Conservation (phyloP, 805 yeast genomes). For the Zygosaccharomyces bisporus region DNA sequence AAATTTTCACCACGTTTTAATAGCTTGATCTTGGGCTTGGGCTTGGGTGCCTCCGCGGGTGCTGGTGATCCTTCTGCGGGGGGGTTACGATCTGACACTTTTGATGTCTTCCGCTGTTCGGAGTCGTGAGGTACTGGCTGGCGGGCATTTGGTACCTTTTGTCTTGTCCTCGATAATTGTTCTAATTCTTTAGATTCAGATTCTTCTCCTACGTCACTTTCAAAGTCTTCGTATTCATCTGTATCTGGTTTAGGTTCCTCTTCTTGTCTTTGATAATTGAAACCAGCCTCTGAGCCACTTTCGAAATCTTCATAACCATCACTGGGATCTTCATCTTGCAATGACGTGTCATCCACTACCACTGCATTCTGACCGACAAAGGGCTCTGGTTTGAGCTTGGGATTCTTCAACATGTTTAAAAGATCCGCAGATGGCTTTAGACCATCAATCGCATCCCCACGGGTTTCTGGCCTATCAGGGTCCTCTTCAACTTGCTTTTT, state of each 20-base stretch:
- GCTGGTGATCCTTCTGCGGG: slow-evolving; percentile 11
- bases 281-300: slow-evolving; percentile 18
- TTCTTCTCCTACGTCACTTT: slow-evolving; percentile 28
- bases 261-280: slow-evolving; percentile 10
- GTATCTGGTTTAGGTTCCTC: slow-evolving; percentile 14
- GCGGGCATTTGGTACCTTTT: slow-evolving; percentile 1
- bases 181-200: slow-evolving; percentile 18
- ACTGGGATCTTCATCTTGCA: slow-evolving; percentile 9
- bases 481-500: slow-evolving; percentile 3
- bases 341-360: slow-evolving; percentile 6
- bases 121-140: slow-evolving; percentile 8
- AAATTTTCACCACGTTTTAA: slow-evolving; percentile 39
- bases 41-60: slow-evolving; percentile 9
- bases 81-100: slow-evolving; percentile 12
- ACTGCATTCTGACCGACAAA: neutral
- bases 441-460: neutral
- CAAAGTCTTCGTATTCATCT: slow-evolving; percentile 28
- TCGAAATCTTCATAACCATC: slow-evolving; percentile 26
- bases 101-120: slow-evolving; percentile 18
- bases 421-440: slow-evolving; percentile 18
- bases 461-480: neutral
- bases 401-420: slow-evolving; percentile 19
- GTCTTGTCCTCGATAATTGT: slow-evolving; percentile 13
- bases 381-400: slow-evolving; percentile 2
- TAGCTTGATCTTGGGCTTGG: slow-evolving; percentile 35